Base-by-base conservation (phyloP, 805 yeast genomes). In the Cyberlindnera nakhonratchasimensis region DNA sequence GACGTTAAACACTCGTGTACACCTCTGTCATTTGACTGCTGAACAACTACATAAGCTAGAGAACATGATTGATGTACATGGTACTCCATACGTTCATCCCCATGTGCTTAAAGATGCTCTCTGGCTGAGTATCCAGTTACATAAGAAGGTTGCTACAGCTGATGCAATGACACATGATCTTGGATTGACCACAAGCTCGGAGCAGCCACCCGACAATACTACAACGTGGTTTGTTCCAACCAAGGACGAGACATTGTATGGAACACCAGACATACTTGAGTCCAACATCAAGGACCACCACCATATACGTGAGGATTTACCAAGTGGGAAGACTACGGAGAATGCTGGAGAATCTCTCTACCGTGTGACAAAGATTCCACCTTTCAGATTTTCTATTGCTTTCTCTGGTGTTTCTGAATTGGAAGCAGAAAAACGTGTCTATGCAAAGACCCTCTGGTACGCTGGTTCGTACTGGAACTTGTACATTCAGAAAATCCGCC, bases 381-480 rank as follows among this genome's bases (percentile, higher is more conserved):
- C 82, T 1, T 75, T 71, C 51, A 55, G 82, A 41, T 75, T 76
- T 51, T 71, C 79, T 0, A 67, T 75, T 37, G 73, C 77, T 4
- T 77, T 77, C 55, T 65, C 71, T 8, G 67, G 73, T 39, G 68
- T 77, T 3, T 67, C 74, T 3, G 67, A 66, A 11, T 59, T 77
- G 14, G 57, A 63, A 13, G 64, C 71, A 1, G 75, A 69, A 14
- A 71, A 67, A 50, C 59, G 80, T 31, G 72, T 73, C 2, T 76
- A 76, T 49, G 72, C 76, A 9, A 68, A 70, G 44, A 69, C 78
- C 0, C 62, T 74, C 25, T 76, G 80, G 79, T 76, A 75, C 51
- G 79, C 80, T n/a, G 82, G 82, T 0, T 74, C 80, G 10, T 74
- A 70, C 50, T 77, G 82, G 82, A 75, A 74, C 47, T 55, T 77